Percentiles rank a stretch among this genome's conserved stretches.
These are phyloP conservation scores for Ananas comosus DNA, from an alignment of 176 grass and related monocot genomes.

Conservation along the genomic window DNA sequence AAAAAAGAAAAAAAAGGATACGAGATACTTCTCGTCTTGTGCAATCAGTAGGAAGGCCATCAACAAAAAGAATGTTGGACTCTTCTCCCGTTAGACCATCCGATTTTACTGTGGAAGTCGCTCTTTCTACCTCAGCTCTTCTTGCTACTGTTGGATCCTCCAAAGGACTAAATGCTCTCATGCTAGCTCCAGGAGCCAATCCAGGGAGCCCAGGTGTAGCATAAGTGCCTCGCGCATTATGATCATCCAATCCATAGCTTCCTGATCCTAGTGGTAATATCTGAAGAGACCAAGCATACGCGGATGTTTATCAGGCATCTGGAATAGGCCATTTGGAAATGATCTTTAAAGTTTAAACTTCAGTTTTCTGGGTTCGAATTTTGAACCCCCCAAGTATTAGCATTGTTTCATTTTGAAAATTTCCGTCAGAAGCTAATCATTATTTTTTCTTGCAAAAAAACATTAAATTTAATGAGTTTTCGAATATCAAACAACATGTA, in stretches of 20 bases:
- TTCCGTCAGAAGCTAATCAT: too few species aligned
- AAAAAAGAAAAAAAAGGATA: constrained; percentile 42
- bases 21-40: constrained; percentile 77
- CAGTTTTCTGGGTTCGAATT: too few species aligned
- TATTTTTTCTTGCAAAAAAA: too few species aligned
- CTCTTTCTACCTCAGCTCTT: constrained; percentile 27
- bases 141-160: constrained; percentile 35
- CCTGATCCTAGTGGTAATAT: constrained; percentile 23
- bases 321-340: too few species aligned
- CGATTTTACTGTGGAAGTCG: constrained; percentile 12
- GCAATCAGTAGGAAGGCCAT: constrained; percentile 74
- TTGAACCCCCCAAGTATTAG: too few species aligned
- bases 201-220: constrained; percentile 20
- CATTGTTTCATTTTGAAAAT: too few species aligned
- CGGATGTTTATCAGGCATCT: not conserved
- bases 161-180: constrained; percentile 27
- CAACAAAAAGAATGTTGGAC: constrained; percentile 82
- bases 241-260: constrained; percentile 34
- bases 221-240: constrained; percentile 17
- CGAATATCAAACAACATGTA: not conserved
- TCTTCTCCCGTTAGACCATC: constrained; percentile 38
- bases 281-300: constrained; percentile 28
- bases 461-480: not conserved
- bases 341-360: too few species aligned
- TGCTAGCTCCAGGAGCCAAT: constrained; percentile 23